Evolutionary conservation across 108 stramenopile genomes (phyloP).

Genomic region (Cyclostephanos tholiformis): DNA sequence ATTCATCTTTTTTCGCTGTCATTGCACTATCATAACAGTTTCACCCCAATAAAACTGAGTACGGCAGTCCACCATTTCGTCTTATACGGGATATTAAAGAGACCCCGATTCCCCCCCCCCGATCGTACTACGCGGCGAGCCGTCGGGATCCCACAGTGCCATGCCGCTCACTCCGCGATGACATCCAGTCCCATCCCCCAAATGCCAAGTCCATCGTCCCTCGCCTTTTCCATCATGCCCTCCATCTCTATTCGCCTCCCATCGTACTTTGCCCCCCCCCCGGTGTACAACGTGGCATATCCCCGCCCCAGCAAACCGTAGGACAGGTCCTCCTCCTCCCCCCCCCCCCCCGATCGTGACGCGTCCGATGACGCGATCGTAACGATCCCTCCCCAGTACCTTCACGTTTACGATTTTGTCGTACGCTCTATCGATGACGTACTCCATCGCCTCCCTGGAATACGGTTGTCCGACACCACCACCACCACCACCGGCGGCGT

Average conservation of each 20-base stretch:
- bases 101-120: too few relatives aligned
- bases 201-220: background rate
- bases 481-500: constrained; percentile 40
- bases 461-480: constrained; percentile 55
- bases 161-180: too few relatives aligned
- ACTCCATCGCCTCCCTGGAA: constrained; percentile 60
- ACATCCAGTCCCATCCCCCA: constrained; percentile 12
- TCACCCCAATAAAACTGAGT: too few relatives aligned
- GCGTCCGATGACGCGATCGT: constrained; percentile 55
- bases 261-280: constrained; percentile 70
- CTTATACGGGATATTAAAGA: too few relatives aligned
- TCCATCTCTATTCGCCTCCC: constrained; percentile 42
- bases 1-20: too few relatives aligned
- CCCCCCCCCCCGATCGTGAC: too few relatives aligned
- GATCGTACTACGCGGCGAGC: too few relatives aligned
- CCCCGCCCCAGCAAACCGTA: constrained; percentile 45
- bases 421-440: constrained; percentile 30
- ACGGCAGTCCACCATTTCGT: too few relatives aligned
- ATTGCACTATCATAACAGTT: too few relatives aligned
- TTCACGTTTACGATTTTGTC: constrained; percentile 56
- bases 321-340: constrained; percentile 42
- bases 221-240: constrained; percentile 19
- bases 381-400: constrained; percentile 62
- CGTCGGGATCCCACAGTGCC: too few relatives aligned
- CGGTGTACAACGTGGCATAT: constrained; percentile 65